Evolutionary conservation across 2,329 filamentous ascomycete genomes (phyloP), one percentile per base, ranked within the genome.

Genomic region (Penicillium sclerotiorum): DNA sequence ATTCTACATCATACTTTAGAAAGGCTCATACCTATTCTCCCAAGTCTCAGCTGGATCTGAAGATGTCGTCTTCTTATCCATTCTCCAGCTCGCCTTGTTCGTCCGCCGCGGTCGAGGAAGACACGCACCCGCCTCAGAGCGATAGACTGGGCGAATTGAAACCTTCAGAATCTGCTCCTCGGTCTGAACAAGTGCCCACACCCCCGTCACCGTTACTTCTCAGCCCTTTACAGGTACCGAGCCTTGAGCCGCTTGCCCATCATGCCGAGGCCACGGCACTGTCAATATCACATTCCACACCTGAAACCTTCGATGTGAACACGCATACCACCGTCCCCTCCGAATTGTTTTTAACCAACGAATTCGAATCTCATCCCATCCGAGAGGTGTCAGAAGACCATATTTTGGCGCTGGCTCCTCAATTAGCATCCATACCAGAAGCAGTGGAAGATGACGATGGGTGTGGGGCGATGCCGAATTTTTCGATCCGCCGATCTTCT

Each of bases 131-230:
- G 6, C 12, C 13, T 21, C 4, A 30, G 22, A 15, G 17, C 11
- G 1, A 18, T 32, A 12, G 28, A 32, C 11, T 6, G 4, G 5
- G 28, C n/a, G n/a, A 17, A 18, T 18, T 6, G n/a, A 18, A 36
- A 36, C 9, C 8, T 13, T 5, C 12, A 13, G 28, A 25, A 40
- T 21, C 39, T 13, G 25, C 12, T 21, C 18, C 25, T 30, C 22
- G 13, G 12, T 12, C 28, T 22, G 28, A 42, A 11, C 9, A 42
- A 18, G 17, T 45, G 4, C 32, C 15, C 15, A 42, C 41, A 11
- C 51, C 49, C n/a, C 52, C 49, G 17, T 55, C 47, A 2, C 52
- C 49, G 4, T 46, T 53, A 9, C 9, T 23, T 11, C 45, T 55
- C 22, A 37, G 44, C 21, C 39, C 48, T 12, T 9, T 42, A 2